phyloP scores from a whole-genome alignment of 352 stramenopile species.

The Blastocystis hominis region DNA sequence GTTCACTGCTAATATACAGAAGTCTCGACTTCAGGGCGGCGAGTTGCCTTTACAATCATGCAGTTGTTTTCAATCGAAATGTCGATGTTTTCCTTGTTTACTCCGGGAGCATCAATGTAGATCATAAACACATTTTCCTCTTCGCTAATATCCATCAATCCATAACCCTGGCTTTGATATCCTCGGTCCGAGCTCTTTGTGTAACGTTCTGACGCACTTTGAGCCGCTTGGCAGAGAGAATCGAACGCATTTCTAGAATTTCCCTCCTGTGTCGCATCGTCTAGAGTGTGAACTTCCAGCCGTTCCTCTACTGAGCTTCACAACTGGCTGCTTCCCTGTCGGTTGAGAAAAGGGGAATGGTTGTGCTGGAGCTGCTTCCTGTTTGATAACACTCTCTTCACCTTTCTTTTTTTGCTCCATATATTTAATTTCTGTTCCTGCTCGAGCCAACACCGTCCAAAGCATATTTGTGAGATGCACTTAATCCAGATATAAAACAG shows the following conservation, averaged over 20 bases:
- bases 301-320: too few species aligned
- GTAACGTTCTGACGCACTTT: background rate
- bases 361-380: too few species aligned
- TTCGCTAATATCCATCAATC: background rate
- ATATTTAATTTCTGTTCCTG: too few species aligned
- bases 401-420: too few species aligned
- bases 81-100: background rate
- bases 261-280: background rate
- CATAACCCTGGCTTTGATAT: background rate
- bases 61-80: background rate
- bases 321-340: too few species aligned
- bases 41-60: background rate
- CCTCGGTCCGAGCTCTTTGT: background rate
- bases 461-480: too few species aligned
- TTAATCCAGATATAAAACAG: too few species aligned
- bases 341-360: too few species aligned
- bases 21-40: background rate
- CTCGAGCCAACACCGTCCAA: too few species aligned
- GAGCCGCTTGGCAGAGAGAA: background rate
- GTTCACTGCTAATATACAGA: background rate
- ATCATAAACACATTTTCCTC: background rate
- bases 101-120: conserved; percentile 3
- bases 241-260: background rate
- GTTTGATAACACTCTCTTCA: too few species aligned
- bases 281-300: too few species aligned